Evolutionary conservation across 2,329 filamentous ascomycete genomes (phyloP), one percentile per base, ranked within the genome.

Genomic region (Trichoderma sp.): DNA sequence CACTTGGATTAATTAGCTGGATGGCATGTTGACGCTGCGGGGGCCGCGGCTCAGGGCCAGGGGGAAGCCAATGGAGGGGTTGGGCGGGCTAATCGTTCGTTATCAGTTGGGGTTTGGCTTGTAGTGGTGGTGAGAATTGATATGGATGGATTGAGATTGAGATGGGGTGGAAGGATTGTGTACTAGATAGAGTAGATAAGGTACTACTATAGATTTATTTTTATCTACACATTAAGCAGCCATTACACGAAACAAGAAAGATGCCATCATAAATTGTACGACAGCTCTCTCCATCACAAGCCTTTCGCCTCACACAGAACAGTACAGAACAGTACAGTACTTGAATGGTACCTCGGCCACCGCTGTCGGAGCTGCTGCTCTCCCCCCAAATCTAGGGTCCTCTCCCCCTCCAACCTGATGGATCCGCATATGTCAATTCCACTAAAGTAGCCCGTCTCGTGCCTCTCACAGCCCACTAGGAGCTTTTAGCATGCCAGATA

Each of bases 381-480:
- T 26, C 26, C 26, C 26, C 26, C 26, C 26, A 26, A 43, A 66
- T 66, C 63, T 43, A 66, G 63, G 63, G 47, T 55, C 63, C 47
- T 30, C 26, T 26, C 26, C 47, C 62, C 62, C 32, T 39, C 12
- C 4, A 50, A 50, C 6, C 47, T 67, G 30, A 57, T 57, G 64
- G 64, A 67, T 55, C 64, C 64, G 30, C 47, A 17, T 15, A 64
- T 67, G 64, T 67, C 28, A 65, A 26, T 55, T 36, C 43, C 43
- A 50, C 43, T 50, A n/a, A 23, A 8, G 47, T 9, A 26, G 63
- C 63, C 32, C 47, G 30, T 55, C 20, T 36, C 28, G 8, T 28
- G 63, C 47, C 30, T 12, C 28, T 47, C 2, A 65, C 26, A 26
- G 26, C 26, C 26, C 26, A 26, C 26, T 26, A 26, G 26, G 26